phyloP scores from a whole-genome alignment of 2,329 filamentous ascomycete species.

The Fusarium brevicatenulatum region DNA sequence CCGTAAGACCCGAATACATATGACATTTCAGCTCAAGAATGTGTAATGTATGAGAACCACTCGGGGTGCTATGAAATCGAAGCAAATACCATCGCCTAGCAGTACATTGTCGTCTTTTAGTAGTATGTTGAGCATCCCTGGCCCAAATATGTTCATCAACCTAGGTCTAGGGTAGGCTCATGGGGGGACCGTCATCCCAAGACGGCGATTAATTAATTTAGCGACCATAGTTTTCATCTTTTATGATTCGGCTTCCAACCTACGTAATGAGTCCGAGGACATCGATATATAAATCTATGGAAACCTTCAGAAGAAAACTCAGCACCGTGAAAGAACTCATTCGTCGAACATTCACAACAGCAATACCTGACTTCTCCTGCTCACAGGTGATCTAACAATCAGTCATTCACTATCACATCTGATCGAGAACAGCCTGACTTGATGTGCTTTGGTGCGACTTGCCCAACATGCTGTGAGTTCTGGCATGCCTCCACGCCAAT shows the following conservation, averaged over 20 bases:
- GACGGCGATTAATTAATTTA: constrained; percentile 19
- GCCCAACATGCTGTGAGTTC: constrained; percentile 55
- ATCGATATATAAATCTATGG: neutral
- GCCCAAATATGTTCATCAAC: neutral
- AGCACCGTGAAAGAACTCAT: neutral
- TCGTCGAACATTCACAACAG: neutral
- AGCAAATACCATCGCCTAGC: neutral
- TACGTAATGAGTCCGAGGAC: neutral
- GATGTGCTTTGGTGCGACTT: constrained; percentile 56
- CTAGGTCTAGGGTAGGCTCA: neutral
- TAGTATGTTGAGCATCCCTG: neutral
- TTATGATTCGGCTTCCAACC: neutral
- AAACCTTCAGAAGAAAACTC: neutral
- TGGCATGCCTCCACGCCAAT: too few relatives aligned
- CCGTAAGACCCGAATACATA: too few relatives aligned
- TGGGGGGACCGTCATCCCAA: neutral
- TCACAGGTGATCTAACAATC: neutral
- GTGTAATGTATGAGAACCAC: neutral
- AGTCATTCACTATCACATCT: neutral
- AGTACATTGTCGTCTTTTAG: neutral
- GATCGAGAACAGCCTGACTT: constrained; percentile 5
- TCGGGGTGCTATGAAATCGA: neutral
- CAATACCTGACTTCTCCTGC: neutral
- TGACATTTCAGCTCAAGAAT: neutral
- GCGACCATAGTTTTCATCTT: neutral